Base-by-base conservation (phyloP, 2,329 filamentous ascomycete genomes). In the Xylaria sp. region DNA sequence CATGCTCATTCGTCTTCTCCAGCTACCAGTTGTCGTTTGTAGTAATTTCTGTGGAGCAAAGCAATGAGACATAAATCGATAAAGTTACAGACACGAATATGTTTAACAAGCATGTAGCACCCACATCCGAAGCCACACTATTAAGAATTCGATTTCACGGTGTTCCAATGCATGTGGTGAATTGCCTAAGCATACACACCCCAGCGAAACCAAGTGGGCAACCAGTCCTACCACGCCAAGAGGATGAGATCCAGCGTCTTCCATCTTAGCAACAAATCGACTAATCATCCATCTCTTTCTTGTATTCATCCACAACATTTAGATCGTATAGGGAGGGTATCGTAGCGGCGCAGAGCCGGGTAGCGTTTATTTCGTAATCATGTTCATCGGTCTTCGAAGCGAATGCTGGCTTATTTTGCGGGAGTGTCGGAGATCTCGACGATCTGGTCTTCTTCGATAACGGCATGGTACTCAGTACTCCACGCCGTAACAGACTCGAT, bases 361-460 rank as follows among this genome's bases (percentile, higher is more conserved):
- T 23, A 41, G 33, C 58, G 25, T 56, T 38, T 25, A 64, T 57
- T 25, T 64, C 54, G 29, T 56, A 38, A 58, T 47, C 17, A 51
- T 19, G 21, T 35, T 40, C 38, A 44, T 40, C 27, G 10, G 25
- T 21, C 43, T 17, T 53, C 25, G 48, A 52, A 58, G 38, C 38
- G 19, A 35, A 23, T 17, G 15, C 40, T 21, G 33, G 7, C 43
- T 55, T 58, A 66, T 23, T 55, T 23, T n/a, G 56, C 11, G 3
- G 10, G 25, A 3, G 60, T 7, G 21, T 44, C 46, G 40, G 65
- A 63, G 58, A 81, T 80, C 11, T 85, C 81, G 51, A 95, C 84
- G 25, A 88, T 77, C 72, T 90, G 80, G 72, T 97, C 92, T 71
- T 93, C 87, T 77, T 97, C 93, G 65, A 97, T 86, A 29, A 82